Base-by-base conservation (phyloP, 75 land plant genomes). In the Selaginella moellendorffii region DNA sequence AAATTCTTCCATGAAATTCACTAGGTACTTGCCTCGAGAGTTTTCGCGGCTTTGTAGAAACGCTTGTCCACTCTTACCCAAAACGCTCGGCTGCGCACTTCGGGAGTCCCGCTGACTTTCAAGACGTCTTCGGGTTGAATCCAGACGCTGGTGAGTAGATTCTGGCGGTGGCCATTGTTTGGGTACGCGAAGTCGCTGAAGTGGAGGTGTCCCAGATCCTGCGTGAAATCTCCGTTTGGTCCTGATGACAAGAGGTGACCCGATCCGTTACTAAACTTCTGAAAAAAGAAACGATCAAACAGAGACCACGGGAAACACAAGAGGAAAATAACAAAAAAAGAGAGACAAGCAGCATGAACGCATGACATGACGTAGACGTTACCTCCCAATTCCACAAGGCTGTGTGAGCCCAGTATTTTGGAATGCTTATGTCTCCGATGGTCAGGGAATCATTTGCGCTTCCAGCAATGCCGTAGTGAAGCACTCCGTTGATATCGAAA, bases 121-220 rank as follows among this genome's bases (percentile, higher is more conserved):
- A 81, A 84, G 0, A 84, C 70, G 54, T 84, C 81, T 63, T 84
- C 87, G 12, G 87, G 81, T 62, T 84, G 87, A 62, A 70, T 78
- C 87, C 87, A 84, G 0, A 79, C 74, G 58, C 66, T 81, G 63
- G 76, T 81, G 19, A 84, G 56, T 12, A 73, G 68, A 51, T 84
- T 84, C n/a, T 18, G 25, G 29, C 63, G 58, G 2, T 74, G 78
- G 53, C 69, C 63, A n/a, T n/a, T n/a, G 14, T 2, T 5, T 0
- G 88, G 85, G 1, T 71, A 54, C 28, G 42, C 73, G 64, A 66
- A 81, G 26, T 74, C 31, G 2, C 85, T 61, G 30, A 84, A 61
- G 0, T 69, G 54, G 0, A 84, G 65, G 69, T 77, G 68, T 8
- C 84, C 84, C 54, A 79, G 27, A 29, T 66, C 42, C 24, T 84